Percentiles rank a stretch among this genome's conserved stretches.
phyloP scores from a whole-genome alignment of 139 green algal species.

The Asterochloris sp. region DNA sequence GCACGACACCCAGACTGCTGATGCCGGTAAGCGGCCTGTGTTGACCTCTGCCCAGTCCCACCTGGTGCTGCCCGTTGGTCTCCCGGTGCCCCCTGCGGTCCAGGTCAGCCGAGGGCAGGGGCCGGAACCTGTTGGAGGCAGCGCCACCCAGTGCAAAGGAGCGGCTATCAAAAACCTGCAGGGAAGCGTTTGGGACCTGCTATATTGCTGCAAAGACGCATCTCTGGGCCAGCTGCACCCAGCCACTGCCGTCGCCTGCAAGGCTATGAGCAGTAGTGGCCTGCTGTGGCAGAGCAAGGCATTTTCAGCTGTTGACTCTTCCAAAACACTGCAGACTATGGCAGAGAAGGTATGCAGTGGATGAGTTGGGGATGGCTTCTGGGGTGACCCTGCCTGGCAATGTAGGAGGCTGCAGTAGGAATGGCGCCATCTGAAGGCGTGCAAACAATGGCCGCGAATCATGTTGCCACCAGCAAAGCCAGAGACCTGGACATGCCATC shows the following conservation, averaged over 20 bases:
- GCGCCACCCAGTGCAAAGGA: slow-evolving; percentile 64
- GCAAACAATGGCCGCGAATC: neutral
- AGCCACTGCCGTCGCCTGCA: neutral
- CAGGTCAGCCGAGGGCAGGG: slow-evolving; percentile 3
- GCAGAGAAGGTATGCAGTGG: neutral
- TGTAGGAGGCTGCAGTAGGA: neutral
- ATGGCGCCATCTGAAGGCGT: neutral
- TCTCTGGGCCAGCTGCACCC: neutral
- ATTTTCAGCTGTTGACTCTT: neutral
- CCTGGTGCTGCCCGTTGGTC: neutral
- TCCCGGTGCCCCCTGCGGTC: neutral
- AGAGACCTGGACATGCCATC: neutral
- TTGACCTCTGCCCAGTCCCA: too few species aligned
- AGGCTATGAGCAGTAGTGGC: neutral
- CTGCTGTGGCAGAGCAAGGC: neutral
- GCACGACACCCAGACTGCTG: neutral
- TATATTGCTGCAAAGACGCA: too few species aligned
- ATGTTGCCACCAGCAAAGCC: too few species aligned
- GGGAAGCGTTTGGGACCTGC: neutral
- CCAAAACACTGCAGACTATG: neutral
- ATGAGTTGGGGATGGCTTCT: neutral
- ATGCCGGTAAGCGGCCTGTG: neutral
- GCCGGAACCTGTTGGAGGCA: slow-evolving; percentile 22
- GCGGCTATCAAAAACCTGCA: slow-evolving; percentile 59
- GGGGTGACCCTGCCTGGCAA: neutral